phyloP scores from a whole-genome alignment of 257 asterid species.

The Plantago ovata region DNA sequence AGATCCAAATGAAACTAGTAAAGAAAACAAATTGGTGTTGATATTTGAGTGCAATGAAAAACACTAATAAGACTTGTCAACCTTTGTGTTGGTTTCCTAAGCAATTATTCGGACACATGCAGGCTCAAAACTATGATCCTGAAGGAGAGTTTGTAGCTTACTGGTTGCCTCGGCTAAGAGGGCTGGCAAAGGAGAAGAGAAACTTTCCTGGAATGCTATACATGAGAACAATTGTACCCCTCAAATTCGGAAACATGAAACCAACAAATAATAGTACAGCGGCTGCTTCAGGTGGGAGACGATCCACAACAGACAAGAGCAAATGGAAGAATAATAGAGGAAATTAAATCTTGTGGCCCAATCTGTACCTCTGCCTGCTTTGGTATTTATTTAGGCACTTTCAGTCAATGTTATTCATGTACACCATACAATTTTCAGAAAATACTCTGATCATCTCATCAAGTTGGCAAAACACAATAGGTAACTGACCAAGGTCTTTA shows the following conservation, averaged over 20 bases:
- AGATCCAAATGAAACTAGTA: background rate
- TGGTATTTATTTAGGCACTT: background rate
- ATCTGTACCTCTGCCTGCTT: background rate
- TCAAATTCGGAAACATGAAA: conserved; percentile 55
- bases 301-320: conserved; percentile 28
- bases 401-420: no score
- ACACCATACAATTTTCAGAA: no score
- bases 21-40: no score
- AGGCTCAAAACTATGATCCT: conserved; percentile 90
- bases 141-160: conserved; percentile 80
- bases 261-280: conserved; percentile 27
- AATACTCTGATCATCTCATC: no score
- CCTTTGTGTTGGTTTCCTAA: background rate
- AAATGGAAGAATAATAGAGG: conserved; percentile 29
- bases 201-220: conserved; percentile 63
- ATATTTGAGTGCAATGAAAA: background rate
- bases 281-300: conserved; percentile 29
- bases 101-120: conserved; percentile 4
- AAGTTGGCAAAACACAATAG: no score
- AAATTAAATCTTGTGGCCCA: conserved; percentile 18
- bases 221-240: conserved; percentile 62
- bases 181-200: conserved; percentile 68
- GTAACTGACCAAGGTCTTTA: no score
- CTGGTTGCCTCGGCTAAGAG: conserved; percentile 70
- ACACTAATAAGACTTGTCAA: background rate